These are phyloP conservation scores for Circinella minor DNA, from an alignment of 371 early-diverging fungal species.

Conservation along the genomic window DNA sequence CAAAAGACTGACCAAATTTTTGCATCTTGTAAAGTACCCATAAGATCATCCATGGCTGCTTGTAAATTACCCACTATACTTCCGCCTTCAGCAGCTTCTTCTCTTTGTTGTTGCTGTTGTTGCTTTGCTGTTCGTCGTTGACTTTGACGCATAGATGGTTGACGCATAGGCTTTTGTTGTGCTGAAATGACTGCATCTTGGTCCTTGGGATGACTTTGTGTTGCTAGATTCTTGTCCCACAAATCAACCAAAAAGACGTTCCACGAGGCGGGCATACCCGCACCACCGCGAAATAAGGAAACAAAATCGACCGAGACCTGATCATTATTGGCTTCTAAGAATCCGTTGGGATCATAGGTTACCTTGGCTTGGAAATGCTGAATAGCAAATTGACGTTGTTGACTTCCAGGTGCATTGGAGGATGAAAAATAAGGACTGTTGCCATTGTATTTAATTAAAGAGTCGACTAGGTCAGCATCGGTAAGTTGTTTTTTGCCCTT, in stretches of 20 bases:
- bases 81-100: slow-evolving; percentile 8
- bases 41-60: slow-evolving; percentile 75
- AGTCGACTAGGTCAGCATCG: slow-evolving; percentile 49
- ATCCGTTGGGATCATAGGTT: slow-evolving; percentile 75
- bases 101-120: slow-evolving; percentile 18
- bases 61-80: slow-evolving; percentile 50
- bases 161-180: slow-evolving; percentile 59
- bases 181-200: slow-evolving; percentile 56
- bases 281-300: slow-evolving; percentile 72
- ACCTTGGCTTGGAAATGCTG: slow-evolving; percentile 81
- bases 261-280: slow-evolving; percentile 60
- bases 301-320: slow-evolving; percentile 82
- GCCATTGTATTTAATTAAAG: slow-evolving; percentile 48
- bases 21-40: slow-evolving; percentile 81
- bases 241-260: slow-evolving; percentile 47
- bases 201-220: slow-evolving; percentile 63
- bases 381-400: slow-evolving; percentile 67
- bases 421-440: slow-evolving; percentile 48
- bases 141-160: slow-evolving; percentile 42
- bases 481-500: slow-evolving; percentile 42
- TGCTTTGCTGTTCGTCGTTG: slow-evolving; percentile 18
- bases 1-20: slow-evolving; percentile 88
- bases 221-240: slow-evolving; percentile 48
- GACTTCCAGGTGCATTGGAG: slow-evolving; percentile 46
- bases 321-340: slow-evolving; percentile 77